phyloP scores from a whole-genome alignment of 768 basidiomycete species.

The Pisolithus orientalis region DNA sequence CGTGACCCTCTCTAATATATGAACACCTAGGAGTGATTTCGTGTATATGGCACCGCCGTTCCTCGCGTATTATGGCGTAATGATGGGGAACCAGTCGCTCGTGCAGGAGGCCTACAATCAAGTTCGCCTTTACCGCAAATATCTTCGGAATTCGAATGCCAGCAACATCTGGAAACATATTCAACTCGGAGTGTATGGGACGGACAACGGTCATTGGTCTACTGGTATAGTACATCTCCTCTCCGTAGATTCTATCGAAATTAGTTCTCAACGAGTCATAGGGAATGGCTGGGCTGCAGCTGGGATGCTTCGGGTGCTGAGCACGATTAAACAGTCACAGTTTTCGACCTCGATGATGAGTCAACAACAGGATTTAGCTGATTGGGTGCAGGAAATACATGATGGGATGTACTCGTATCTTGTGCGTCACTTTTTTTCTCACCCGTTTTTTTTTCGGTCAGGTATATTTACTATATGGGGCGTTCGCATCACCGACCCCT shows the following conservation, averaged over 20 bases:
- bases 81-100: constrained; percentile 50
- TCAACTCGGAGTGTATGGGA: constrained; percentile 43
- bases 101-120: constrained; percentile 65
- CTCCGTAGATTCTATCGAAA: neutral
- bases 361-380: constrained; percentile 51
- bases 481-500: neutral
- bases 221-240: constrained; percentile 53
- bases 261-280: constrained; percentile 14
- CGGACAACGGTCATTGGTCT: constrained; percentile 72
- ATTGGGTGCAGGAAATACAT: constrained; percentile 72
- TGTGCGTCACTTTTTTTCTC: constrained; percentile 33
- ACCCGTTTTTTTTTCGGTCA: neutral
- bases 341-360: constrained; percentile 42
- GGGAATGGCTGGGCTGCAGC: constrained; percentile 89
- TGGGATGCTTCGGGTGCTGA: constrained; percentile 79
- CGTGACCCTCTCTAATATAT: neutral
- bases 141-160: constrained; percentile 47
- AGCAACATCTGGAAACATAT: constrained; percentile 75
- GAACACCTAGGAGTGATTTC: constrained; percentile 57
- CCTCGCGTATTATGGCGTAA: constrained; percentile 75
- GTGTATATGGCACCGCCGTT: constrained; percentile 87
- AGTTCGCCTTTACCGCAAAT: constrained; percentile 61
- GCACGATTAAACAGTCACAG: constrained; percentile 61
- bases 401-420: constrained; percentile 57
- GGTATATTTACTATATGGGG: neutral